Evolutionary conservation across 345 rosid species (phyloP), one percentile per base, ranked within the genome.

Genomic region (Acer negundo): DNA sequence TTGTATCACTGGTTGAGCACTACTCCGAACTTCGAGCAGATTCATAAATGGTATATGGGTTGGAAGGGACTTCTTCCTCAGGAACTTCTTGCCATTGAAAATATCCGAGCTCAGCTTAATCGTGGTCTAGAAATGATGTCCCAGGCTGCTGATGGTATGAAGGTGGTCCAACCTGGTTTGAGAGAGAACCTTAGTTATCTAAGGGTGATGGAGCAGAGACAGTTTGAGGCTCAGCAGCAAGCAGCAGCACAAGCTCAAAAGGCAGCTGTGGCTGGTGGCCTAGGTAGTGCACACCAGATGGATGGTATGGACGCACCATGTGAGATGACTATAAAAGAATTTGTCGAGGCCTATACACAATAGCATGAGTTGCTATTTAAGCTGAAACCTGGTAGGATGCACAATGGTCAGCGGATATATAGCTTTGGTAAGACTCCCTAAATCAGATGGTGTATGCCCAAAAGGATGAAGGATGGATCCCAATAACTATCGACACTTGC

Each of bases 31-130:
- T 90, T 88, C 44, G 89, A 90, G 10, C 94, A 95, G 88, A 93
- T 95, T 73, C 85, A 87, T 44, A 83, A 84, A 53, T 95, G 99
- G 98, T 93, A 86, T 69, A 62, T 67, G 67, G 93, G 93, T 47
- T 95, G 99, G 99, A 92, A 90, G 81, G 88, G 71, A 64, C 90
- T 87, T 78, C 81, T 95, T 61, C 99, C 99, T 6, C 89, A 85
- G 53, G 99, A 90, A 81, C 95, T 95, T 76, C 87, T 79, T 78
- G 90, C 83, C 49, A 26, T 1, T 26, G 28, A 26, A 26, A 26
- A 26, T 26, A 26, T 26, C 28, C 28, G 28, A 26, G 28, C 28
- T 26, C 97, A 95, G 80, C 90, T 93, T 49, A 86, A 79, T 61
- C 72, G 73, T 51, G 99, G 94, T 75, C 92, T 95, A 19, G 85